Conservation (phyloP, 1,284 basidiomycete species). For the Inonotus obliquus region DNA sequence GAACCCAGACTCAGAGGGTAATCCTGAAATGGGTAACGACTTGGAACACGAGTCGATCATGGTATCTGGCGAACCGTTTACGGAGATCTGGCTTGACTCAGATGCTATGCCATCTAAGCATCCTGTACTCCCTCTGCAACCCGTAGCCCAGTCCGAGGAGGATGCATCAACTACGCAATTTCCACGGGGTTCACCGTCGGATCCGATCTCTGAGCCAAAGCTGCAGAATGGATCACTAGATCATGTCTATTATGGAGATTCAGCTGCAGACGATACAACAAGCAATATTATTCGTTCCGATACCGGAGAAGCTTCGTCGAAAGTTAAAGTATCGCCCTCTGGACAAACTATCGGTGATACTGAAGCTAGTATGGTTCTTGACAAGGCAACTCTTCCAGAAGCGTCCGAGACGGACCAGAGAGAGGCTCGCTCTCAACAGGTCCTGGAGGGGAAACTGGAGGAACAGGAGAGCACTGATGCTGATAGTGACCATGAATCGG, state of each 20-base stretch:
- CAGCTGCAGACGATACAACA: background rate
- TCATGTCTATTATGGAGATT: background rate
- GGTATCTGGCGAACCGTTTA: background rate
- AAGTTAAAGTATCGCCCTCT: background rate
- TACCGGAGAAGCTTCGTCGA: background rate
- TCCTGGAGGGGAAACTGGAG: conserved; percentile 13
- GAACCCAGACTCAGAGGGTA: background rate
- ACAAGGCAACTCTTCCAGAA: background rate
- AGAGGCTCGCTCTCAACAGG: background rate
- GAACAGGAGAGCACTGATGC: conserved; percentile 17
- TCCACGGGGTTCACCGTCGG: background rate
- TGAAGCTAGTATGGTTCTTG: background rate
- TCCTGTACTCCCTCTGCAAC: background rate
- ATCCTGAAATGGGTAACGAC: background rate
- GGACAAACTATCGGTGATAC: background rate
- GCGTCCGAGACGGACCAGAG: background rate
- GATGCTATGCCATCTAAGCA: background rate
- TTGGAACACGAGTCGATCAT: background rate
- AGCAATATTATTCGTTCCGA: background rate
- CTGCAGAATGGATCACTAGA: background rate
- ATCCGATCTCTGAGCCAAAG: background rate
- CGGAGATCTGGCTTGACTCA: background rate
- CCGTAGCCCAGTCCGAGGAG: background rate
- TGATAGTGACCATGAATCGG: conserved; percentile 17
- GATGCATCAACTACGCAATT: too few relatives aligned